Conservation (phyloP, 441 rosid species). For the Viola pubescens region DNA sequence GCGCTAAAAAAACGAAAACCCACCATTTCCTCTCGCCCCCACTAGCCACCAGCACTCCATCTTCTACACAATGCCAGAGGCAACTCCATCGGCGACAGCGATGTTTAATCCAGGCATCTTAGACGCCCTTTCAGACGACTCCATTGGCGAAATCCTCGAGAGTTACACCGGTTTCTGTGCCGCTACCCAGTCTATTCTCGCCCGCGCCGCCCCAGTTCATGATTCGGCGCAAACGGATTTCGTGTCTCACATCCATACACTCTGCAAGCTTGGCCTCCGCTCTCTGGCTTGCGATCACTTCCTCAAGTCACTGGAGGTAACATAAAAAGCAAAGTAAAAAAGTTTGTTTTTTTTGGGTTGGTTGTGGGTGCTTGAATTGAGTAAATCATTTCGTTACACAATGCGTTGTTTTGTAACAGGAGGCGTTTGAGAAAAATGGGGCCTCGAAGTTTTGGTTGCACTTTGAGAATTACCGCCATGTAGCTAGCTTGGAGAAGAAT, state of each 20-base stretch:
- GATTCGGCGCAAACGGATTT: constrained; percentile 25
- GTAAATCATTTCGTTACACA: not conserved
- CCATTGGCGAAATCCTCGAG: constrained; percentile 46
- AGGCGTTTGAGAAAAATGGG: constrained; percentile 48
- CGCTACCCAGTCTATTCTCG: constrained; percentile 45
- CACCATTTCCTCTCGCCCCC: too few relatives aligned
- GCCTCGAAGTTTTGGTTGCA: constrained; percentile 63
- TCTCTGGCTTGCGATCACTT: constrained; percentile 69
- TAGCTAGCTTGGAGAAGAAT: constrained; percentile 23
- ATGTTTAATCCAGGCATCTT: constrained; percentile 35
- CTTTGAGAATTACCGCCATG: constrained; percentile 47
- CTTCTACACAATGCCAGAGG: constrained; percentile 21
- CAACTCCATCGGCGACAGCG: constrained; percentile 33
- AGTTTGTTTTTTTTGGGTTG: not conserved
- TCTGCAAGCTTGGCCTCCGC: constrained; percentile 63
- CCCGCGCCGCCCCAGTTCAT: constrained; percentile 33
- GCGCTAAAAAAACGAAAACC: too few relatives aligned
- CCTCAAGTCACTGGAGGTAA: constrained; percentile 63
- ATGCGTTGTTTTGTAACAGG: constrained; percentile 30
- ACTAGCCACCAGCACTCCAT: too few relatives aligned
- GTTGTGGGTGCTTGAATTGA: not conserved
- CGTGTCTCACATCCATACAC: constrained; percentile 40
- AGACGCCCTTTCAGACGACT: constrained; percentile 40
- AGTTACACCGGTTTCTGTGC: constrained; percentile 54
- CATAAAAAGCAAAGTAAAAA: not conserved